These are phyloP conservation scores for Thelonectria blattea DNA, from an alignment of 2,329 filamentous ascomycete species.

Conservation along the genomic window DNA sequence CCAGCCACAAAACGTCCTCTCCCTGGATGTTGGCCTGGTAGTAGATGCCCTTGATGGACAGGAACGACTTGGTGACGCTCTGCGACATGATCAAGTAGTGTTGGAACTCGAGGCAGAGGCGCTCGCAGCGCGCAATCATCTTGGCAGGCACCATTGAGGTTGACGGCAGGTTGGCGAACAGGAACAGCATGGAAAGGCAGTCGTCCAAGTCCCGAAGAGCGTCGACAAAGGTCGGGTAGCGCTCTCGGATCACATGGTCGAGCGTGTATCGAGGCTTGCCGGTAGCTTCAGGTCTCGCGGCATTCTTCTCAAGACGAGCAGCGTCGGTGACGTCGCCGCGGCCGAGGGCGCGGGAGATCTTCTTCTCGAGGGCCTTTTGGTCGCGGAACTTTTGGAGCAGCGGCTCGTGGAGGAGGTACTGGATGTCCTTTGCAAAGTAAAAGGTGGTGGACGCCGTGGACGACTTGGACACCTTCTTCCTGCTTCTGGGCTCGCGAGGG, in stretches of 20 bases:
- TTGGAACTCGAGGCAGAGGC: conserved; percentile 92
- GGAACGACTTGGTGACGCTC: conserved; percentile 91
- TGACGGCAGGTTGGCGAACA: conserved; percentile 95
- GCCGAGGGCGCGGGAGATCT: conserved; percentile 91
- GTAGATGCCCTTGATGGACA: conserved; percentile 99
- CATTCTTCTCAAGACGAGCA: conserved; percentile 83
- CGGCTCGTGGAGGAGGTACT: conserved; percentile 97
- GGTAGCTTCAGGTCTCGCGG: conserved; percentile 86
- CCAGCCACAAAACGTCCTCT: conserved; percentile 95
- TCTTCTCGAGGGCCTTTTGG: conserved; percentile 96
- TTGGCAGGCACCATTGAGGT: conserved; percentile 89
- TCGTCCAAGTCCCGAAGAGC: conserved; percentile 94
- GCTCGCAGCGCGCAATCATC: conserved; percentile 94
- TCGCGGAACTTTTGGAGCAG: conserved; percentile 94
- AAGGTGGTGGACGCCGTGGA: conserved; percentile 92
- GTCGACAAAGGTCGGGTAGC: conserved; percentile 96
- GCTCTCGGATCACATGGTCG: conserved; percentile 96
- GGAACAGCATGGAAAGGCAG: conserved; percentile 93
- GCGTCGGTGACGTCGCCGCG: conserved; percentile 91
- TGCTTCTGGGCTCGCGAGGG: conserved; percentile 93
- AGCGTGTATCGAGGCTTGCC: conserved; percentile 88
- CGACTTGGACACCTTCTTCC: conserved; percentile 95
- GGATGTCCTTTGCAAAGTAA: conserved; percentile 91
- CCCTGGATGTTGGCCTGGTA: conserved; percentile 98
- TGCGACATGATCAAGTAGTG: conserved; percentile 95